A percentile compares a stretch with the other conserved stretches of the same genome.
Conservation (phyloP, 1,139 yeast genomes). For the Suhomyces yuchorum region DNA sequence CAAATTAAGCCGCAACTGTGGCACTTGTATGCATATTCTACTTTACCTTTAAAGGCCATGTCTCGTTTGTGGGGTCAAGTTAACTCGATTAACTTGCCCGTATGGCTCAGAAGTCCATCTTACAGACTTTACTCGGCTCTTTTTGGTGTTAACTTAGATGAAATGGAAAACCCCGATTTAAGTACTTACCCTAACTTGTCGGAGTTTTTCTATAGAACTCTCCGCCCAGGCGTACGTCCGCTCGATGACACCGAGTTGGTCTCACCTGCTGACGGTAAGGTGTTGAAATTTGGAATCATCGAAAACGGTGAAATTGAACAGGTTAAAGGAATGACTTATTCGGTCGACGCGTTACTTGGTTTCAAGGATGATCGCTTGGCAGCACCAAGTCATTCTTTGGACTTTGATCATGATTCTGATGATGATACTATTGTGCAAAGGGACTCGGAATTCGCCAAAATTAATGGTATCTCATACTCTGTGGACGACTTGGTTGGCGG, state of each 20-base stretch:
- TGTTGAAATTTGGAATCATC: slow-evolving; percentile 82
- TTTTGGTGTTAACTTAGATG: slow-evolving; percentile 89
- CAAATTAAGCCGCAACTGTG: slow-evolving; percentile 71
- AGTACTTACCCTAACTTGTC: slow-evolving; percentile 74
- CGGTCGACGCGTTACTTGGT: slow-evolving; percentile 87
- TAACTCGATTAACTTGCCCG: slow-evolving; percentile 80
- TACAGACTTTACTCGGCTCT: slow-evolving; percentile 73
- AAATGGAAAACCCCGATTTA: slow-evolving; percentile 83
- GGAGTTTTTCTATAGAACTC: slow-evolving; percentile 86
- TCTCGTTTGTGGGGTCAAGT: slow-evolving; percentile 95
- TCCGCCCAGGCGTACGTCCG: slow-evolving; percentile 81
- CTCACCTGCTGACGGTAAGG: slow-evolving; percentile 93
- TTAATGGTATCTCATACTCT: slow-evolving; percentile 74
- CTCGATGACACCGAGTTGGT: slow-evolving; percentile 69
- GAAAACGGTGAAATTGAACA: slow-evolving; percentile 89
- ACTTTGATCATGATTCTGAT: slow-evolving; percentile 46
- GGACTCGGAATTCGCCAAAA: slow-evolving; percentile 75
- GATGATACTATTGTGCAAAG: slow-evolving; percentile 50
- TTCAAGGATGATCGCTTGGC: slow-evolving; percentile 52
- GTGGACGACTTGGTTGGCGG: slow-evolving; percentile 70
- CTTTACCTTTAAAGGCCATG: slow-evolving; percentile 87
- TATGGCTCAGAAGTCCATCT: slow-evolving; percentile 85
- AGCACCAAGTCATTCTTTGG: slow-evolving; percentile 61
- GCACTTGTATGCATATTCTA: slow-evolving; percentile 86
- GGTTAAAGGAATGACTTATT: slow-evolving; percentile 94